Conservation (phyloP, 805 yeast species). For the Priceomyces medius region DNA sequence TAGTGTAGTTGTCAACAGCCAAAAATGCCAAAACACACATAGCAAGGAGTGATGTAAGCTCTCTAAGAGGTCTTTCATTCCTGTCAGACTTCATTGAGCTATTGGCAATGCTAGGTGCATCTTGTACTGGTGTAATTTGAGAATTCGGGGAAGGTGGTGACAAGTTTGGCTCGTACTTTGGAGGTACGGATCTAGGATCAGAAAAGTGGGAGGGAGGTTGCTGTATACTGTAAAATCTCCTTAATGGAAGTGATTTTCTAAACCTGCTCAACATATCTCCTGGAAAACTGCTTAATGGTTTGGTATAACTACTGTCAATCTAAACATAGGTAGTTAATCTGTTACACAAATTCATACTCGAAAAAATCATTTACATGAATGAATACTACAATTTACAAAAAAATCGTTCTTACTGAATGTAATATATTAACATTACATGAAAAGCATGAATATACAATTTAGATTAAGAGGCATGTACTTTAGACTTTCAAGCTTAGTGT, state of each 20-base stretch:
- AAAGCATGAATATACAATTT: conserved; percentile 6
- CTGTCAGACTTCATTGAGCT: background rate
- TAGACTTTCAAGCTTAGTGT: conserved; percentile 50
- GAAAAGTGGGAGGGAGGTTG: conserved; percentile 26
- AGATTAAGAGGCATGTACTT: conserved; percentile 1
- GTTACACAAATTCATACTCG: conserved; percentile 1
- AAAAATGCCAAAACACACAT: conserved; percentile 46
- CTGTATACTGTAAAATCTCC: conserved; percentile 1
- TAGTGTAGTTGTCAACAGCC: conserved; percentile 51
- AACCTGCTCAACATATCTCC: background rate
- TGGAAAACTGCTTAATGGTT: background rate
- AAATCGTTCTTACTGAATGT: background rate
- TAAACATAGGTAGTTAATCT: background rate
- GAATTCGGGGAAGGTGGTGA: conserved; percentile 3
- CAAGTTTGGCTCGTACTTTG: conserved; percentile 8
- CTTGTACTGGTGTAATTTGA: background rate
- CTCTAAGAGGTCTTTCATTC: conserved; percentile 23
- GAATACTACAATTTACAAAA: background rate
- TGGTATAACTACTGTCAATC: background rate
- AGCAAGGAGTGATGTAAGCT: conserved; percentile 42
- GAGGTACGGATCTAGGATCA: conserved; percentile 20
- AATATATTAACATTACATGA: conserved; percentile 4
- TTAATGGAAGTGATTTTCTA: background rate
- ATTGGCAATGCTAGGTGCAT: background rate
- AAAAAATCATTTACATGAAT: background rate